Base-by-base conservation (phyloP, 2,329 filamentous ascomycete species). In the Paracorniculantispora psalliotae region DNA sequence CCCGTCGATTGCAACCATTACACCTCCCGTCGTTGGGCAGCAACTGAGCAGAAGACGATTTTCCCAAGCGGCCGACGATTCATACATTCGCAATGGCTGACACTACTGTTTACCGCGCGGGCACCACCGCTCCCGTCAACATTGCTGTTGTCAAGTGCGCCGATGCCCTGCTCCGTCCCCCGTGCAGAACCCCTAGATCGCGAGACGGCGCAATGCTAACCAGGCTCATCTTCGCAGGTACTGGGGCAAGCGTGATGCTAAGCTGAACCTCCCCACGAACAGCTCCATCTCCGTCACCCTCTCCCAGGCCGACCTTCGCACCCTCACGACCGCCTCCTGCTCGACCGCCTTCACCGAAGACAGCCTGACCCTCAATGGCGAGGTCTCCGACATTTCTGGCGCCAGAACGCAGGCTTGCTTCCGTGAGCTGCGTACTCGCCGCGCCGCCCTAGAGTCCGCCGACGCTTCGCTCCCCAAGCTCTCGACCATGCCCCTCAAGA, bases 211-310 rank as follows among this genome's bases (percentile, higher is more conserved):
- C 13, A 12, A 49, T 57, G 46, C 44, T 43, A 49, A 57, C 30
- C 19, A 41, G 1, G 44, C 6, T n/a, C 3, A 13, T 19, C 17
- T 37, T 23, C 69, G 46, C 59, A 79, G 80, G 63, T 83, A 99
- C 84, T 99, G 96, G 94, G 94, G 96, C 67, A 99, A 99, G 79
- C 90, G 94, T 63, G 92, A 97, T 75, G 77, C 90, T 55, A 91
- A 90, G 72, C 85, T 97, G 68, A 99, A 99, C 77, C 89, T 97
- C 59, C 94, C 94, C 37, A 97, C 94, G 72, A 99, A 99, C 81
- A 96, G 91, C 64, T 99, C 94, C 65, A 87, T 99, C 70, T 96
- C 91, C 63, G 93, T 99, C 60, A 99, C 94, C 59, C 89, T 99
- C 68, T 94, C 92, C 53, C 94, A 99, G 77, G 82, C 85, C 73